Evolutionary conservation across 495 filamentous ascomycete genomes (phyloP).

Genomic region (Podospora tetraspora): DNA sequence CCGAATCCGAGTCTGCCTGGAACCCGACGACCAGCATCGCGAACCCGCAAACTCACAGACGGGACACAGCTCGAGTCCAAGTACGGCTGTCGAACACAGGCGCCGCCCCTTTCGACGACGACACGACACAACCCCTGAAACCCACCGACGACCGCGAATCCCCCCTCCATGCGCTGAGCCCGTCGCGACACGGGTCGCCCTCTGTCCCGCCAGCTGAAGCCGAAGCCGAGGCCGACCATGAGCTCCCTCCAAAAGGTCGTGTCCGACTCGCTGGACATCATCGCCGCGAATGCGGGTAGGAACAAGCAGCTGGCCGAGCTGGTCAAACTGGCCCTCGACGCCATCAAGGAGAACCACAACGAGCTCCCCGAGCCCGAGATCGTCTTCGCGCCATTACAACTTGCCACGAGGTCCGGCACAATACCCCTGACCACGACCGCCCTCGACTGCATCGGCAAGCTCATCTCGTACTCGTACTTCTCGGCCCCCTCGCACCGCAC

Average conservation of each 20-base stretch:
- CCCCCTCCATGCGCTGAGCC: conserved; percentile 28
- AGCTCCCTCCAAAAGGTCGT: conserved; percentile 94
- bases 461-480: conserved; percentile 98
- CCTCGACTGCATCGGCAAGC: conserved; percentile 95
- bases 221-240: conserved; percentile 47
- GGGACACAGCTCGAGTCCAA: no score
- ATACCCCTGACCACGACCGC: conserved; percentile 81
- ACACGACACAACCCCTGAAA: conserved; percentile 7
- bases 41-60: not conserved
- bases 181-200: conserved; percentile 35
- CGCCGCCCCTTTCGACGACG: not conserved
- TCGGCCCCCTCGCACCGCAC: conserved; percentile 58
- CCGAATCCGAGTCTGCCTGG: not conserved
- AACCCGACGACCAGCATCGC: not conserved
- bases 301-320: conserved; percentile 75
- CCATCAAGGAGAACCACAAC: conserved; percentile 71
- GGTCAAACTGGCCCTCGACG: conserved; percentile 71
- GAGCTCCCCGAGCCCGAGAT: conserved; percentile 75
- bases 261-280: conserved; percentile 74
- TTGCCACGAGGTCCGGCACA: conserved; percentile 79
- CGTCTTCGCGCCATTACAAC: conserved; percentile 82
- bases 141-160: not conserved
- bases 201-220: conserved; percentile 25
- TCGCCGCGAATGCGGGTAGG: conserved; percentile 77
- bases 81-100: no score